phyloP scores from a whole-genome alignment of 116 monocot species.

The Cymodocea nodosa region DNA sequence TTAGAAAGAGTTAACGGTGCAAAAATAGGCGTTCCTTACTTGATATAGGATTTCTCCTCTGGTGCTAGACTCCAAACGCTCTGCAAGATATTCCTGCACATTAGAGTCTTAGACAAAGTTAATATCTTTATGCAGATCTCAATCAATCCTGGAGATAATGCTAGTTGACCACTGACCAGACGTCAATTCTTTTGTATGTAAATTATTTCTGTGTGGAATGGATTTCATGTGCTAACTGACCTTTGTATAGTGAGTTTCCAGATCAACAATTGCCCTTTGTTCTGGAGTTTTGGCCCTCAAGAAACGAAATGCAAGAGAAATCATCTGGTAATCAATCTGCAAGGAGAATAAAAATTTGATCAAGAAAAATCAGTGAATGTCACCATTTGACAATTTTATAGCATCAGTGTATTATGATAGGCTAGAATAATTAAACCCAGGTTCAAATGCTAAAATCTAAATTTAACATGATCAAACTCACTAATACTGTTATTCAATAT shows the following conservation, averaged over 20 bases:
- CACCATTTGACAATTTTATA: no score
- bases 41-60: slow-evolving; percentile 69
- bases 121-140: no score
- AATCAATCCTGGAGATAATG: background rate
- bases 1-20: background rate
- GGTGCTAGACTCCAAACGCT: slow-evolving; percentile 56
- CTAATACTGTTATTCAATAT: no score
- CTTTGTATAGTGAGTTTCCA: slow-evolving; percentile 93
- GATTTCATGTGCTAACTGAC: slow-evolving; percentile 14
- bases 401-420: no score
- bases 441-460: no score
- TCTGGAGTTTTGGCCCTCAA: slow-evolving; percentile 85
- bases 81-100: slow-evolving; percentile 93
- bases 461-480: no score
- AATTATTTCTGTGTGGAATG: background rate
- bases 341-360: background rate
- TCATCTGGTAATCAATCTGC: slow-evolving; percentile 71
- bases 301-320: slow-evolving; percentile 78
- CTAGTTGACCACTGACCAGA: background rate
- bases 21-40: slow-evolving; percentile 27
- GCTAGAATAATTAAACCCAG: no score
- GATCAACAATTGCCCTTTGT: slow-evolving; percentile 83
- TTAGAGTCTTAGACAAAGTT: background rate
- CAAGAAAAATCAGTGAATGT: background rate
- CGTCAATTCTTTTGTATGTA: background rate